phyloP scores from a whole-genome alignment of 2,329 filamentous ascomycete species.

The Cladosporium cucumerinum region DNA sequence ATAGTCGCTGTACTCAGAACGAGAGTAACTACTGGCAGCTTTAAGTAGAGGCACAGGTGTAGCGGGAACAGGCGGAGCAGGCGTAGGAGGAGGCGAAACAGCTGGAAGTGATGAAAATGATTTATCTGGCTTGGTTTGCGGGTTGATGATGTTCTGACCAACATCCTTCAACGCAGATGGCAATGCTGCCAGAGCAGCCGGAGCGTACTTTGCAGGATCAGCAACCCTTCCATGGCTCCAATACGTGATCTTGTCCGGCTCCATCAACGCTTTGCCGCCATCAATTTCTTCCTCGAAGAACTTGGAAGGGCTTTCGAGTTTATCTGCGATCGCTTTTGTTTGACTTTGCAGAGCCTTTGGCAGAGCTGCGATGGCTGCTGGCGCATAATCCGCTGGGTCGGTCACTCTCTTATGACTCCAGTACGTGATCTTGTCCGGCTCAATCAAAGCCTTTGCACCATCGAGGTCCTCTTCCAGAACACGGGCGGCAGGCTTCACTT shows the following conservation, averaged over 20 bases:
- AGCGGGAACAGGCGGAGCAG: background rate
- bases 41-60: background rate
- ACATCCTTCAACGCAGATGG: background rate
- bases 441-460: background rate
- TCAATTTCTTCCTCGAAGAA: background rate
- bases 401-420: background rate
- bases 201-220: slow-evolving; percentile 6
- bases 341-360: background rate
- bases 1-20: slow-evolving; percentile 9
- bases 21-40: background rate
- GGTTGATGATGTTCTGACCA: background rate
- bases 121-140: background rate
- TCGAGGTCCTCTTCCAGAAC: background rate
- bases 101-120: background rate
- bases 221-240: slow-evolving; percentile 1
- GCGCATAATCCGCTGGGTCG: slow-evolving; percentile 1
- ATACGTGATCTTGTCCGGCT: background rate
- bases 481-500: background rate
- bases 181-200: background rate
- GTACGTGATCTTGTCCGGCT: background rate
- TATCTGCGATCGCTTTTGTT: background rate
- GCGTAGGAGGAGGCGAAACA: background rate
- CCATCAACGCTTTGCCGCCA: background rate
- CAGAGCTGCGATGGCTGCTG: background rate
- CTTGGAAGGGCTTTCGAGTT: background rate